A percentile compares a stretch with the other conserved stretches of the same genome.
Conservation (phyloP, 2,329 filamentous ascomycete species). For the Hypoxylon sp. region DNA sequence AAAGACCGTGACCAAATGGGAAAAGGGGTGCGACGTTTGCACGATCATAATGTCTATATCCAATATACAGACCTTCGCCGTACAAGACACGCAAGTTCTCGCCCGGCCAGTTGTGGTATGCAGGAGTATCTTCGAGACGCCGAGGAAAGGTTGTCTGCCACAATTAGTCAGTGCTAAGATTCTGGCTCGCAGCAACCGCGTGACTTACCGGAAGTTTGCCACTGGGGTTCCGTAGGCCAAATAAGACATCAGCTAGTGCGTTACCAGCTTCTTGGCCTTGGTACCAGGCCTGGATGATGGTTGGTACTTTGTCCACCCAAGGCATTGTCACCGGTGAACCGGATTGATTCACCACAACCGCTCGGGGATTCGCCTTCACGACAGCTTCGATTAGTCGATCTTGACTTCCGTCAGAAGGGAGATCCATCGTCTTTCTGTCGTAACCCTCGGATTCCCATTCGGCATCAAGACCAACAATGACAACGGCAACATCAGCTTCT, state of each 20-base stretch:
- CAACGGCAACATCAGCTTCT: slow-evolving; percentile 75
- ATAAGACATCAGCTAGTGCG: slow-evolving; percentile 75
- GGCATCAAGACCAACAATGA: slow-evolving; percentile 78
- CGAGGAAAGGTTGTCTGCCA: slow-evolving; percentile 74
- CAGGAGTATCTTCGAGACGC: slow-evolving; percentile 75
- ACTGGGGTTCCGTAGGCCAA: slow-evolving; percentile 74
- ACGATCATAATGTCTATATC: slow-evolving; percentile 80
- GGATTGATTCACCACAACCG: slow-evolving; percentile 78
- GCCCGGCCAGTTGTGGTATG: slow-evolving; percentile 80
- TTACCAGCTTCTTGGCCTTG: slow-evolving; percentile 79
- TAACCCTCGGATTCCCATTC: slow-evolving; percentile 85
- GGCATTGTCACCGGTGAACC: slow-evolving; percentile 79
- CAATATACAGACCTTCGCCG: slow-evolving; percentile 80
- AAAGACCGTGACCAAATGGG: slow-evolving; percentile 80
- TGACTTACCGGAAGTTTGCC: slow-evolving; percentile 74
- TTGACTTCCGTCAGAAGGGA: slow-evolving; percentile 69
- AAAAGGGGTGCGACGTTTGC: slow-evolving; percentile 73
- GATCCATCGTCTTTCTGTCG: slow-evolving; percentile 73
- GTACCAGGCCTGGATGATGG: slow-evolving; percentile 80
- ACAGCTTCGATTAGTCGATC: slow-evolving; percentile 76
- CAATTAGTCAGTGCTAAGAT: slow-evolving; percentile 26
- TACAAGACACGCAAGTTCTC: slow-evolving; percentile 78
- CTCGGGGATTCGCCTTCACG: slow-evolving; percentile 73
- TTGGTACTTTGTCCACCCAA: slow-evolving; percentile 75
- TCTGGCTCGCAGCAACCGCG: neutral